These are phyloP conservation scores for Urtica urens DNA, from an alignment of 306 rosid species.

Conservation along the genomic window DNA sequence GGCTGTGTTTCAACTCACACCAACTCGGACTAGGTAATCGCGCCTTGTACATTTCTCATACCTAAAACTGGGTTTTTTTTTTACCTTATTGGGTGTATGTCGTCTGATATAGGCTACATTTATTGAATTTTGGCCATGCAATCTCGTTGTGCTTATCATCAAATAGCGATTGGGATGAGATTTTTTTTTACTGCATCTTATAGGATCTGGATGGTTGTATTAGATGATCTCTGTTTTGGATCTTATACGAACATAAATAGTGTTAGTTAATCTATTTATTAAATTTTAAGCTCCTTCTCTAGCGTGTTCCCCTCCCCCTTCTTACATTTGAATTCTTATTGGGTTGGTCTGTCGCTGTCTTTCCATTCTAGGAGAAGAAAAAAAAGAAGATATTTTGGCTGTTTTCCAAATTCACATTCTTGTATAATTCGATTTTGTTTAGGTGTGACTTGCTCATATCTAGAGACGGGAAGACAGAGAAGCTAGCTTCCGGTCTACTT, in stretches of 20 bases:
- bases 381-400: no score
- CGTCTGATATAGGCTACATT: conserved; percentile 9
- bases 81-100: neutral
- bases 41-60: neutral
- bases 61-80: neutral
- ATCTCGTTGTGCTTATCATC: neutral
- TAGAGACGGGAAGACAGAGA: conserved; percentile 83
- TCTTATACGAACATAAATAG: no score
- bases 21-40: conserved; percentile 79
- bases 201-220: conserved; percentile 16
- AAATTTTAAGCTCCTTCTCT: neutral
- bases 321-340: neutral
- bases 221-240: conserved; percentile 9
- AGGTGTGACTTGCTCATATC: conserved; percentile 91
- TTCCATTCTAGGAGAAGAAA: neutral
- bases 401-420: conserved; percentile 6
- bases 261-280: neutral
- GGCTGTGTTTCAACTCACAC: conserved; percentile 87
- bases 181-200: conserved; percentile 2
- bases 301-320: neutral
- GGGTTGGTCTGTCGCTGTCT: conserved; percentile 1
- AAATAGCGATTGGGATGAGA: conserved; percentile 7
- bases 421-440: conserved; percentile 6
- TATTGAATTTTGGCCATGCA: conserved; percentile 8
- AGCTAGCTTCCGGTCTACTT: conserved; percentile 84